phyloP scores from a whole-genome alignment of 2,329 filamentous ascomycete species.

The Diaporthe sp. region DNA sequence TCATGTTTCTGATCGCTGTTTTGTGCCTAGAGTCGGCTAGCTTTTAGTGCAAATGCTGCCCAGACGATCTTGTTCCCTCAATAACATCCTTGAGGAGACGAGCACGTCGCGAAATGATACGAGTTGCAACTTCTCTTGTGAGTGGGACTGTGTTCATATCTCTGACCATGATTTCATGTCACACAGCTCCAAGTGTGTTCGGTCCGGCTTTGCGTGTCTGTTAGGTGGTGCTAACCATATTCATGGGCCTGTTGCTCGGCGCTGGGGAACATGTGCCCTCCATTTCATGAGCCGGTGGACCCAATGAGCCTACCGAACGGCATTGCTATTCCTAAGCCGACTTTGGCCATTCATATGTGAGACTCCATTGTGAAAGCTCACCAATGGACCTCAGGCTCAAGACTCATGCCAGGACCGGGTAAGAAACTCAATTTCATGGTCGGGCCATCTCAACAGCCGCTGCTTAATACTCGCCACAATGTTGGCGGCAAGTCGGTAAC shows the following conservation, averaged over 20 bases:
- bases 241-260: background rate
- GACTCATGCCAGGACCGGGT: background rate
- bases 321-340: background rate
- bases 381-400: background rate
- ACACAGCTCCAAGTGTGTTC: background rate
- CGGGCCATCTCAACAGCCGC: background rate
- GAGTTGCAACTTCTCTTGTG: background rate
- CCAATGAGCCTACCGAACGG: background rate
- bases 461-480: background rate
- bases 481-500: background rate
- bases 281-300: background rate
- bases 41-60: background rate
- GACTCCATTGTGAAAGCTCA: background rate
- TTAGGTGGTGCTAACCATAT: background rate
- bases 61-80: background rate
- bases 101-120: background rate
- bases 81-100: background rate
- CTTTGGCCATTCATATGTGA: background rate
- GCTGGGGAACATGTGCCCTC: background rate
- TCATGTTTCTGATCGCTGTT: background rate
- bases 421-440: background rate
- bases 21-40: background rate
- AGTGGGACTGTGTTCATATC: background rate
- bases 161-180: background rate
- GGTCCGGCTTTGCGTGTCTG: background rate